Evolutionary conservation across 345 rosid genomes (phyloP), one percentile per base, ranked within the genome.

Genomic region (Gossypium anomalum): DNA sequence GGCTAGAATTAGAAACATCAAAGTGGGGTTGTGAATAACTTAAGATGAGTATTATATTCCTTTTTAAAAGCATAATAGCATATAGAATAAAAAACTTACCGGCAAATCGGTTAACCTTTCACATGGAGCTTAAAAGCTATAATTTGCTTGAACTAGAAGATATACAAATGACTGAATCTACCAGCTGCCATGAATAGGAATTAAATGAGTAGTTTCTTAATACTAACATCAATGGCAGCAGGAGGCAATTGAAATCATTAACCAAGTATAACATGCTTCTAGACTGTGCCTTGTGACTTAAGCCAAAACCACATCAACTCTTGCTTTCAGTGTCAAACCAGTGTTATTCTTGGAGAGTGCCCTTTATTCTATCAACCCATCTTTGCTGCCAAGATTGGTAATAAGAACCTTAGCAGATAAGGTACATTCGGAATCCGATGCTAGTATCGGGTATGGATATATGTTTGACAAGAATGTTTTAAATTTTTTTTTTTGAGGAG

Each of bases 81-180:
- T 34, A 5, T 5, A 34, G 41, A 34, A 34, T 34, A 34, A 34
- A 34, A 34, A 34, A 34, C 41, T 34, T 34, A 34, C 41, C 41
- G 1, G 7, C 41, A 34, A 34, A 63, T 34, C 48, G 67, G 67
- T 45, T 9, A 63, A 13, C 7, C 67, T 2, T 63, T 63, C 67
- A 63, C 23, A 13, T 63, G 47, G 67, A 63, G 47, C 67, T 63
- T 41, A 38, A 63, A 63, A 34, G 47, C 67, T 34, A 63, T 15
- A 9, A 17, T 34, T 17, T 34, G 44, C 65, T 59, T 59, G 63
- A 23, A 2, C 38, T 45, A 45, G 49, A 45, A 45, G 49, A 60
- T 14, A 16, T 25, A 22, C 3, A 57, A 57, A 27, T 57, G 10
- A 41, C 44, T 60, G 65, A 60, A 60, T 59, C 38, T 59, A 59